phyloP scores from a whole-genome alignment of 129 eudicot genomes.

The Lonicera japonica region DNA sequence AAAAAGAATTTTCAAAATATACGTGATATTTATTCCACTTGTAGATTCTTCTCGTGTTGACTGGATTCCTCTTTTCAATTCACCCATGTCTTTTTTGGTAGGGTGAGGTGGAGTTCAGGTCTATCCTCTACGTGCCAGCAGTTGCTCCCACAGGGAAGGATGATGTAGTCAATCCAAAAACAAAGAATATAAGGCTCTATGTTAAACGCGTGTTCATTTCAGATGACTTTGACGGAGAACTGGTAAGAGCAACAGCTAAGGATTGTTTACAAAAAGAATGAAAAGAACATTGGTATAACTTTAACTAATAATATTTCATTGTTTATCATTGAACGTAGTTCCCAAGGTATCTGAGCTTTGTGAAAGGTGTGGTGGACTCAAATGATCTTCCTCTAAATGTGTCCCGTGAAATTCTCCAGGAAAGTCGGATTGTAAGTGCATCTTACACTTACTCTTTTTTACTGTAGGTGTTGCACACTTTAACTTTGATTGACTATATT shows the following conservation, averaged over 20 bases:
- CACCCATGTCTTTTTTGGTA: slow-evolving; percentile 9
- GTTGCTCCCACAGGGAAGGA: slow-evolving; percentile 68
- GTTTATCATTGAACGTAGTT: slow-evolving; percentile 39
- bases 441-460: neutral
- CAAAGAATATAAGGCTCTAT: slow-evolving; percentile 87
- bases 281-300: neutral
- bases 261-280: neutral
- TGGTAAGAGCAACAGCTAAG: slow-evolving; percentile 40
- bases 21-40: neutral
- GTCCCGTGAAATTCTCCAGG: slow-evolving; percentile 96
- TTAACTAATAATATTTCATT: neutral
- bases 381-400: slow-evolving; percentile 95
- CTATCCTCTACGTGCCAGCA: slow-evolving; percentile 81
- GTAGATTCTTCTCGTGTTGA: neutral
- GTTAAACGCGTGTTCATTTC: slow-evolving; percentile 95
- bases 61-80: neutral
- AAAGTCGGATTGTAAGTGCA: slow-evolving; percentile 90
- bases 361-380: slow-evolving; percentile 96
- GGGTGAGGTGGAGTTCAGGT: slow-evolving; percentile 98
- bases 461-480: neutral
- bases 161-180: slow-evolving; percentile 74
- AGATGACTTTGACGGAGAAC: slow-evolving; percentile 92
- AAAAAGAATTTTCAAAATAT: no score
- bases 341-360: slow-evolving; percentile 87
- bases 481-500: neutral